A percentile compares a stretch with the other conserved stretches of the same genome.
Conservation (phyloP, 208 protist genomes). For the Endotrypanum monterogeii region DNA sequence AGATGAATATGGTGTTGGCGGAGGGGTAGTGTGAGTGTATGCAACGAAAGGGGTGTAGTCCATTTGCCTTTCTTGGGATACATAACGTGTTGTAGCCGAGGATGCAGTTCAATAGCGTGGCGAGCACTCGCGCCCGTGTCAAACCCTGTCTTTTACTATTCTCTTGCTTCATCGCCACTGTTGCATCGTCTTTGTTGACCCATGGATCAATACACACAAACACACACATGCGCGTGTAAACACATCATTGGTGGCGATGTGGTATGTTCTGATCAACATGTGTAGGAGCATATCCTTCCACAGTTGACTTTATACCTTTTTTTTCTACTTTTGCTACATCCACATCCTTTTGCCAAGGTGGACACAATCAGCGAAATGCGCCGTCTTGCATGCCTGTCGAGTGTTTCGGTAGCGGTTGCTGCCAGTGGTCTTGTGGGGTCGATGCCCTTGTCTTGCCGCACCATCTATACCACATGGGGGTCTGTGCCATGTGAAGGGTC, state of each 20-base stretch:
- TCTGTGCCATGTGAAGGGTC: slow-evolving; percentile 62
- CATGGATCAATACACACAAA: background rate
- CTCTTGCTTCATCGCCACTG: background rate
- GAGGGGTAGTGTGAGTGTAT: too few species aligned
- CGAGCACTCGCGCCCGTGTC: background rate
- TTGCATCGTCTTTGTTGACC: background rate
- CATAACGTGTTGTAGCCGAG: background rate
- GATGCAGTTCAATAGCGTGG: background rate
- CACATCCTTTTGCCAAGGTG: background rate
- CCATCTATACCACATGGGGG: slow-evolving; percentile 86
- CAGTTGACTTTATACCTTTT: background rate
- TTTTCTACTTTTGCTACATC: slow-evolving; percentile 4
- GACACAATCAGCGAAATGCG: slow-evolving; percentile 29
- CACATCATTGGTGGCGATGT: background rate
- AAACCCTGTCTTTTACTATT: background rate
- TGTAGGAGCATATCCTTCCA: background rate
- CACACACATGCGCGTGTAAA: background rate
- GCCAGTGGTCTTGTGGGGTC: slow-evolving; percentile 15
- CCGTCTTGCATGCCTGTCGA: slow-evolving; percentile 29
- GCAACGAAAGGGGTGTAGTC: too few species aligned
- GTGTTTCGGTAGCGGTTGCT: slow-evolving; percentile 20
- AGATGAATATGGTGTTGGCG: too few species aligned
- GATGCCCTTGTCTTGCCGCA: slow-evolving; percentile 28
- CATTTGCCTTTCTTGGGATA: background rate
- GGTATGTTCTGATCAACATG: background rate